Conservation (phyloP, 169 alveolate genomes). For the Plasmodium blacklocki region DNA sequence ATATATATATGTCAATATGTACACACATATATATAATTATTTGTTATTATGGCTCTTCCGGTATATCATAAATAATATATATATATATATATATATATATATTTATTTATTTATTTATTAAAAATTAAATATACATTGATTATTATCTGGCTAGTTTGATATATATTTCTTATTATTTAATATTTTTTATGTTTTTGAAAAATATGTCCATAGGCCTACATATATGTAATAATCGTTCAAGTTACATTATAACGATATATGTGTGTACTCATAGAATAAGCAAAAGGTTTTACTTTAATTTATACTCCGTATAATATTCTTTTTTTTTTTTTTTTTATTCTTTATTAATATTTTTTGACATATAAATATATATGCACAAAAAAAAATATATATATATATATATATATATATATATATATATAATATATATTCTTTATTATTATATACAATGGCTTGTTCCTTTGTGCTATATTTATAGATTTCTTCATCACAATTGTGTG, state of each 20-base stretch:
- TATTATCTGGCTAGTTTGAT: constrained; percentile 25
- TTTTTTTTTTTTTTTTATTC: not conserved
- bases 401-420: no score
- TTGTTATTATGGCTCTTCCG: no score
- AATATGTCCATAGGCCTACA: constrained; percentile 8
- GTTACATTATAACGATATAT: not conserved
- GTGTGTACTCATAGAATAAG: constrained; percentile 20
- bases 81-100: not conserved
- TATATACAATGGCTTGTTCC: no score
- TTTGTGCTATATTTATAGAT: no score
- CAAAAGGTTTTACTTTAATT: constrained; percentile 7
- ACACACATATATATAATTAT: no score
- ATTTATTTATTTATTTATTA: not conserved
- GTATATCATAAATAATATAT: not conserved
- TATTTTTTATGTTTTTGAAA: constrained; percentile 8
- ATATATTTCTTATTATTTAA: constrained; percentile 2
- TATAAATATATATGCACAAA: no score
- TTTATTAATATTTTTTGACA: no score
- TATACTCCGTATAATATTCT: not conserved
- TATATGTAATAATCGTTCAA: not conserved
- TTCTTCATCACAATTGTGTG: no score
- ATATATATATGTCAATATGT: no score
- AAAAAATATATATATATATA: no score
- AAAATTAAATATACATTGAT: not conserved
- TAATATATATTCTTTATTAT: no score